phyloP scores from a whole-genome alignment of 768 basidiomycete genomes.

The Tylopilus plumbeoviolaceoides region DNA sequence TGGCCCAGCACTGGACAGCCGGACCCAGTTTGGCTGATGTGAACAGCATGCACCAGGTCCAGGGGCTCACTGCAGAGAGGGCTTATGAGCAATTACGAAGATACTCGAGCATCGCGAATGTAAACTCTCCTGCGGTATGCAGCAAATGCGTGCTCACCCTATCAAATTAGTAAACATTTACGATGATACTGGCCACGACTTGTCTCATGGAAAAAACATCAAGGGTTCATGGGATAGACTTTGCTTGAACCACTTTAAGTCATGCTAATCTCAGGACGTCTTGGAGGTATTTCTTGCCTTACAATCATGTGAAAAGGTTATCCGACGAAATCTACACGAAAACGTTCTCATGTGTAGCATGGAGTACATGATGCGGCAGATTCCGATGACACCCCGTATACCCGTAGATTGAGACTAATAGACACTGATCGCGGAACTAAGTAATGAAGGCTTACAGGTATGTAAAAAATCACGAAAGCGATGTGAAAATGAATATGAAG shows the following conservation, averaged over 20 bases:
- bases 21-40: too few relatives aligned
- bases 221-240: neutral
- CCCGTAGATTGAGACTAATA: neutral
- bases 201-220: neutral
- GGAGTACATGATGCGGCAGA: too few relatives aligned
- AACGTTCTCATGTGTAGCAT: neutral
- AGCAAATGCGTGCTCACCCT: neutral
- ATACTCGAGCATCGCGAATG: neutral
- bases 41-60: neutral
- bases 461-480: neutral
- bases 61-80: too few relatives aligned
- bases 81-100: too few relatives aligned
- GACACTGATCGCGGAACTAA: neutral
- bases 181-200: neutral
- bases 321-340: neutral
- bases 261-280: too few relatives aligned
- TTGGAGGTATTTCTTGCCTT: neutral
- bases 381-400: neutral
- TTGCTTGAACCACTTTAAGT: neutral
- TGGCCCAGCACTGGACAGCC: too few relatives aligned
- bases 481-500: neutral
- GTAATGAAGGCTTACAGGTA: slow-evolving; percentile 3
- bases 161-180: neutral
- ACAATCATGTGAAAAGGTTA: neutral
- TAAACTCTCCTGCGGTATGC: neutral